Base-by-base conservation (phyloP, 192 early-diverging fungal genomes). In the Coemansia sp. region DNA sequence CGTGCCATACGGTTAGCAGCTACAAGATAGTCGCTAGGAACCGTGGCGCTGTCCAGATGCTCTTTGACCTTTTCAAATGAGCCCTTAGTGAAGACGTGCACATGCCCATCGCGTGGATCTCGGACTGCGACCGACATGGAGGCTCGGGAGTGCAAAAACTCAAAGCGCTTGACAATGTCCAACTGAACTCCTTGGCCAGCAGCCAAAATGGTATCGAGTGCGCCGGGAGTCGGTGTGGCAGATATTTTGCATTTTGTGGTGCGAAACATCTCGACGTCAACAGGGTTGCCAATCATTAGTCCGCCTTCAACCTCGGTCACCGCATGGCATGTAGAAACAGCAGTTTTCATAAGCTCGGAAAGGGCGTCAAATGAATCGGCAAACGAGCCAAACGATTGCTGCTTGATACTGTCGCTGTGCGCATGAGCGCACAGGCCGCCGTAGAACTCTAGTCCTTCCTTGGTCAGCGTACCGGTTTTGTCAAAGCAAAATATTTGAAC, bases 51-150 rank as follows among this genome's bases (percentile, higher is more conserved):
- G 23, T 68, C 62, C 60, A 60, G 64, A 30, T 86, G 56, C 29
- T 83, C 81, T 53, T 80, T 80, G 34, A 91, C 67, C 25, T 60
- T 43, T 18, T 60, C 56, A n/a, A 58, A 58, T 15, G 56, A 58
- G 47, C 86, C 86, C 60, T 87, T 88, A 55, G 85, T 67, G 59
- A 85, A 88, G 5, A 85, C 77, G 51, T 83, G 80, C 26, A 81
- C 50, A 23, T 80, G 69, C 53, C 77, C 77, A 38, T 63, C 60
- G 30, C 51, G 41, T 21, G 63, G 58, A 57, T 89, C 86, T 8
- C 73, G 63, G 29, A 86, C 72, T 19, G 83, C 73, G 14, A 81
- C 83, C 3, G 83, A 82, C 87, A 89, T 89, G 43, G 84, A 86
- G 56, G 80, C 80, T 31, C 84, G 79, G 17, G 81, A 69, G 39